Evolutionary conservation across 495 filamentous ascomycete species (phyloP).

Genomic region (Poronia punctata): DNA sequence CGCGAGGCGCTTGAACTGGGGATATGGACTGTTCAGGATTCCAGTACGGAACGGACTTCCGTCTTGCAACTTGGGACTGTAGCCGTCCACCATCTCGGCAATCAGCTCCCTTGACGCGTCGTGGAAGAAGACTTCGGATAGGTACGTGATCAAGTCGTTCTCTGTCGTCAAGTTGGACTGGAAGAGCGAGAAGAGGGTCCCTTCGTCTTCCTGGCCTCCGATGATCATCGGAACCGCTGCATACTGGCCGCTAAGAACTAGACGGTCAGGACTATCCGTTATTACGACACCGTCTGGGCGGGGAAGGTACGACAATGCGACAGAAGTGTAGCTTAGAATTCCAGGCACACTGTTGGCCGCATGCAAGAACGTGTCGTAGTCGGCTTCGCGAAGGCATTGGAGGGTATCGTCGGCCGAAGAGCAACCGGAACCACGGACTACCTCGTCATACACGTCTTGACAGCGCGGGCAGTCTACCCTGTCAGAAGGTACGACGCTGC

Average conservation of each 20-base stretch:
- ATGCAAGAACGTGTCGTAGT: conserved; percentile 54
- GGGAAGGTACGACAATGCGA: conserved; percentile 58
- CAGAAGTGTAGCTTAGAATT: conserved; percentile 54
- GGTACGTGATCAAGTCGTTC: conserved; percentile 50
- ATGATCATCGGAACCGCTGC: conserved; percentile 52
- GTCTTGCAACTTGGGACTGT: conserved; percentile 40
- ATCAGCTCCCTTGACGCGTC: conserved; percentile 38
- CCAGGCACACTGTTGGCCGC: conserved; percentile 62
- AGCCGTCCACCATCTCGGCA: conserved; percentile 48
- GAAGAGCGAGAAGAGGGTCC: conserved; percentile 55
- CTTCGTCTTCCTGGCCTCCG: conserved; percentile 54
- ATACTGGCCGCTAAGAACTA: conserved; percentile 45
- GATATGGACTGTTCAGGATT: conserved; percentile 56
- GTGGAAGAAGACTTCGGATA: conserved; percentile 49
- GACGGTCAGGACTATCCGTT: conserved; percentile 47
- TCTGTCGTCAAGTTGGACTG: conserved; percentile 57
- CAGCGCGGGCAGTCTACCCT: conserved; percentile 56
- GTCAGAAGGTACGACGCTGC: conserved; percentile 55
- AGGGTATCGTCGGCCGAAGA: conserved; percentile 47
- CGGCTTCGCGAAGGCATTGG: conserved; percentile 52
- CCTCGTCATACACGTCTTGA: conserved; percentile 56
- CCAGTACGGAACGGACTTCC: conserved; percentile 64
- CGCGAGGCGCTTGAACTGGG: conserved; percentile 67
- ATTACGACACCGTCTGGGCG: conserved; percentile 56
- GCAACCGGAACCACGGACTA: conserved; percentile 56